A percentile compares a stretch with the other conserved stretches of the same genome.
These are phyloP conservation scores for Hagleromyces aurorensis DNA, from an alignment of 805 yeast species.

Conservation along the genomic window DNA sequence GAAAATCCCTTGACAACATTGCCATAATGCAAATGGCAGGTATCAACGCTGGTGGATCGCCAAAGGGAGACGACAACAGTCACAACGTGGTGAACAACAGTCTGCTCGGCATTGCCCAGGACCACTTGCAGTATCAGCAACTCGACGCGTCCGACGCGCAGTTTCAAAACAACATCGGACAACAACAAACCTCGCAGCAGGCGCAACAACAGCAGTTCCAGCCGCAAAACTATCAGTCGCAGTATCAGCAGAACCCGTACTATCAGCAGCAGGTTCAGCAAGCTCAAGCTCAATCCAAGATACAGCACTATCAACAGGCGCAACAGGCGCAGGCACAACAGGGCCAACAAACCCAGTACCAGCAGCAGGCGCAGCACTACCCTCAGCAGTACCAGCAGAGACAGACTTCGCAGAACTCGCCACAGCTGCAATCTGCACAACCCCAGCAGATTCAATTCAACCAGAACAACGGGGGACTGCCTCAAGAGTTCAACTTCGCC, in stretches of 20 bases:
- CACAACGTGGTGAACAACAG: slow-evolving; percentile 13
- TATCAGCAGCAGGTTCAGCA: slow-evolving; percentile 9
- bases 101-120: slow-evolving; percentile 14
- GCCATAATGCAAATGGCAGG: slow-evolving; percentile 15
- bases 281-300: slow-evolving; percentile 5
- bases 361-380: slow-evolving; percentile 7
- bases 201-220: slow-evolving; percentile 12
- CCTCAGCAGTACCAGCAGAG: slow-evolving; percentile 6
- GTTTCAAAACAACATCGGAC: slow-evolving; percentile 8
- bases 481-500: slow-evolving; percentile 19
- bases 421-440: slow-evolving; percentile 7
- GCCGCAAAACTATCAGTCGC: slow-evolving; percentile 11
- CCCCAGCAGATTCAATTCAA: slow-evolving; percentile 1
- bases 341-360: slow-evolving; percentile 9
- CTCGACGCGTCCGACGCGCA: slow-evolving; percentile 15
- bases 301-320: slow-evolving; percentile 4
- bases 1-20: slow-evolving; percentile 1
- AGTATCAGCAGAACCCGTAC: slow-evolving; percentile 12
- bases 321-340: slow-evolving; percentile 9
- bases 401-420: slow-evolving; percentile 1
- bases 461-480: slow-evolving; percentile 8
- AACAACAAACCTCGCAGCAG: slow-evolving; percentile 8
- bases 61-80: slow-evolving; percentile 17
- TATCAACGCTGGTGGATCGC: slow-evolving; percentile 14
- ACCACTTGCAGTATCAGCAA: slow-evolving; percentile 22